Percentiles rank a stretch among this genome's conserved stretches.
Evolutionary conservation across 163 green algal genomes (phyloP).

Genomic region (Smithsoniella earleae): DNA sequence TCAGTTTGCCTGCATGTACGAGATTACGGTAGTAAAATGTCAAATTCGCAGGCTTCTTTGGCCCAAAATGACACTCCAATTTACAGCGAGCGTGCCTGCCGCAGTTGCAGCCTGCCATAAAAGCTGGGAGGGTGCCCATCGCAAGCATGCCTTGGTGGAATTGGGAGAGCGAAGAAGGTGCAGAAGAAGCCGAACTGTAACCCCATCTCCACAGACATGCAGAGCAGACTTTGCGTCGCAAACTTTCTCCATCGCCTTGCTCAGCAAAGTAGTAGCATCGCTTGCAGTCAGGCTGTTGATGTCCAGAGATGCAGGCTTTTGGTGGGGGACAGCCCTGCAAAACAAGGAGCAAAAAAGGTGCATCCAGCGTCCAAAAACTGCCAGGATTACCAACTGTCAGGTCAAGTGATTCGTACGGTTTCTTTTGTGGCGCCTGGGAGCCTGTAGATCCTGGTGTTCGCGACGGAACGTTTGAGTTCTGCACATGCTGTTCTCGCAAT

Average conservation of each 20-base stretch:
- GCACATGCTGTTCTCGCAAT: neutral
- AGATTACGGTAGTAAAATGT: no score
- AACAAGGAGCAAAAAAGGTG: neutral
- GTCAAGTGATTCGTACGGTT: no score
- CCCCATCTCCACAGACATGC: neutral
- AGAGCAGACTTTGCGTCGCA: neutral
- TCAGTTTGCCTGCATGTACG: slow-evolving; percentile 19
- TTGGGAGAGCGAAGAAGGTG: slow-evolving; percentile 6
- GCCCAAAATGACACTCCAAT: no score
- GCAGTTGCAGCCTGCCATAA: neutral
- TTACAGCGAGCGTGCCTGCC: no score
- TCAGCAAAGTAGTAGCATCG: neutral
- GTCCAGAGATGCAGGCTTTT: neutral
- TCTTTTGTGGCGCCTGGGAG: no score
- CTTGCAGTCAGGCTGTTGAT: neutral
- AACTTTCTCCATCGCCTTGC: neutral
- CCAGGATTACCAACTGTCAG: no score
- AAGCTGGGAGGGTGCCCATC: neutral
- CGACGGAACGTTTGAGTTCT: neutral
- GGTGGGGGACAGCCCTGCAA: neutral
- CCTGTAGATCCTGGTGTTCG: no score
- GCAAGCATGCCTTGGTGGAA: neutral
- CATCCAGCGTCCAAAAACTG: neutral
- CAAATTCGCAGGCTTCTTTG: no score
- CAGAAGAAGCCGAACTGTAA: neutral